Evolutionary conservation across 1,139 yeast genomes (phyloP), one percentile per base, ranked within the genome.

Genomic region (Yamadazyma atlantica): DNA sequence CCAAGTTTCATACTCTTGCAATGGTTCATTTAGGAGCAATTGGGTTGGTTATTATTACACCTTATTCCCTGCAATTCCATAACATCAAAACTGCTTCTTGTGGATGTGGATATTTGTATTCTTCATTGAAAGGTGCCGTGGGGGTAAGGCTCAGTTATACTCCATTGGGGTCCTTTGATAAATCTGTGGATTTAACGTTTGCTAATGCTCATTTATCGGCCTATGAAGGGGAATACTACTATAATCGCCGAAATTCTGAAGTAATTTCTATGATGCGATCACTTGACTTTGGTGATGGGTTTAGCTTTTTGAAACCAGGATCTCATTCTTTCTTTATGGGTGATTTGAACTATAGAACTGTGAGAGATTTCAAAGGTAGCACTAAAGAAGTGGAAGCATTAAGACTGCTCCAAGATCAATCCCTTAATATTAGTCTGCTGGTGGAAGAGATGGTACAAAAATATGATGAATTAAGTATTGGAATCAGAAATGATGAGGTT

Each of bases 291-390:
- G 75, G 72, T 5, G 88, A 81, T 53, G 84, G 80, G 2, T 69
- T 54, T 58, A 79, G 78, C 32, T 66, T 74, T n/a, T 63, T 78
- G 40, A 78, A 73, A 50, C 82, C 81, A 1, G 54, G 62, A 0
- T 53, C 72, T 5, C 95, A 85, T 54, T 60, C 82, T 9, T 84
- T 88, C 50, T 61, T 88, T 40, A 62, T 86, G 71, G 97, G 97
- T 0, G 97, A 89, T 57, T 65, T 89, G 50, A 89, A 89, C 57
- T 89, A 85, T 58, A 69, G 97, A 36, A 75, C 81, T 3, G 59
- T 69, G 2, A 64, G 76, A 43, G 45, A 56, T 27, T 47, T 51
- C 32, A 47, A 50, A 11, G 33, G 41, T 0, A 49, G 49, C 16
- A 36, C 46, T n/a, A 38, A 42, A 15, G 42, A 46, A 3, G 41